Conservation (phyloP, 306 rosid species). For the Carpinus viminea region DNA sequence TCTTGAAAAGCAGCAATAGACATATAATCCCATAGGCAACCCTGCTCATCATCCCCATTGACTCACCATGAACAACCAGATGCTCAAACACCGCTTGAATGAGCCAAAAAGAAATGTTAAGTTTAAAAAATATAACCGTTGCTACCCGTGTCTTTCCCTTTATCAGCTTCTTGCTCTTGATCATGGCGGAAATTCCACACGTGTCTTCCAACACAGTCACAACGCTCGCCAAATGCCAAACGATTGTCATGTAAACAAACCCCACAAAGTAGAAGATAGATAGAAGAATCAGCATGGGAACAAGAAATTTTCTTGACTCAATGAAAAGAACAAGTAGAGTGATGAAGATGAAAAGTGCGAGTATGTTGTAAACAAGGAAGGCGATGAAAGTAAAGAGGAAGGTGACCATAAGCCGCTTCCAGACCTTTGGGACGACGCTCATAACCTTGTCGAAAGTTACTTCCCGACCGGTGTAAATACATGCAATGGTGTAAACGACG, state of each 20-base stretch:
- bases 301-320: rapidly evolving
- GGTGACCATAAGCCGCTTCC: slow-evolving; percentile 65
- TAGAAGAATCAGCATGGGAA: not conserved
- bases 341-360: not conserved
- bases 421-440: slow-evolving; percentile 65
- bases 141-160: slow-evolving; percentile 61
- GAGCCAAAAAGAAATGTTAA: not conserved
- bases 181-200: slow-evolving; percentile 67
- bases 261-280: slow-evolving; percentile 37
- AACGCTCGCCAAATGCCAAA: slow-evolving; percentile 78
- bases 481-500: slow-evolving; percentile 74
- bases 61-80: slow-evolving; percentile 43
- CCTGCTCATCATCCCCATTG: slow-evolving; percentile 19
- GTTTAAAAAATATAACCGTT: slow-evolving; percentile 17
- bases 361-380: slow-evolving; percentile 39
- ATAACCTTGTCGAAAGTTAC: slow-evolving; percentile 45
- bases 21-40: slow-evolving; percentile 43
- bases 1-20: slow-evolving; percentile 36
- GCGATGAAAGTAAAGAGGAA: slow-evolving; percentile 47
- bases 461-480: slow-evolving; percentile 49
- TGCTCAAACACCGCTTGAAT: slow-evolving; percentile 34
- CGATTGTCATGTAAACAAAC: slow-evolving; percentile 43
- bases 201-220: slow-evolving; percentile 68
- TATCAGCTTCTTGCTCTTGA: slow-evolving; percentile 52
- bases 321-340: not conserved